Percentiles rank a stretch among this genome's conserved stretches.
These are phyloP conservation scores for Davidsoniella neocaledoniae DNA, from an alignment of 2,329 filamentous ascomycete genomes.

Conservation along the genomic window DNA sequence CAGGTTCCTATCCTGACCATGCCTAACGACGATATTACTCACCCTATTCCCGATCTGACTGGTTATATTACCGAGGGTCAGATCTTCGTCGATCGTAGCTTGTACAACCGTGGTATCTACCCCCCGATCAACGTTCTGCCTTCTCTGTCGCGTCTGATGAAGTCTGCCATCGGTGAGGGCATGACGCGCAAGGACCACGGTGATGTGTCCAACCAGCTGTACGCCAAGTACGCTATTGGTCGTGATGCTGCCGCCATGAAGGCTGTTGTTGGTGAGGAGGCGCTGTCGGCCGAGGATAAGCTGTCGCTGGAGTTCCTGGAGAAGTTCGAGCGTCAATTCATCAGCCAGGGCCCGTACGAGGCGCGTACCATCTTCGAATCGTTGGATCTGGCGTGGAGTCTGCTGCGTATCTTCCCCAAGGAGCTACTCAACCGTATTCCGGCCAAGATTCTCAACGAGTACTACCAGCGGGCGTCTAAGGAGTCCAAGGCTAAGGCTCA, in stretches of 20 bases:
- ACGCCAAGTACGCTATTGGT: constrained; percentile 98
- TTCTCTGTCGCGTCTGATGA: constrained; percentile 98
- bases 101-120: constrained; percentile 95
- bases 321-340: constrained; percentile 94
- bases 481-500: constrained; percentile 43
- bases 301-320: constrained; percentile 94
- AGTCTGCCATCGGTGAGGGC: constrained; percentile 95
- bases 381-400: constrained; percentile 86
- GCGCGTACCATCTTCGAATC: constrained; percentile 82
- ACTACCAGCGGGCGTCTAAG: constrained; percentile 53
- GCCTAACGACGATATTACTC: constrained; percentile 99
- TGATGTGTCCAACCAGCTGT: constrained; percentile 97
- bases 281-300: constrained; percentile 89
- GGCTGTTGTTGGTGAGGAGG: constrained; percentile 96
- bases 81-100: constrained; percentile 87
- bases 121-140: constrained; percentile 97
- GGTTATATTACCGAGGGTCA: constrained; percentile 99
- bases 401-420: constrained; percentile 95
- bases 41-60: constrained; percentile 96
- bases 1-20: constrained; percentile 98
- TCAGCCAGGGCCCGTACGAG: constrained; percentile 84
- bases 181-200: constrained; percentile 94
- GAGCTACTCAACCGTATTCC: constrained; percentile 93
- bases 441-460: constrained; percentile 67
- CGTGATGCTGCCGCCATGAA: constrained; percentile 98